phyloP scores from a whole-genome alignment of 2,329 filamentous ascomycete genomes.

The Pseudogymnoascus destructans region DNA sequence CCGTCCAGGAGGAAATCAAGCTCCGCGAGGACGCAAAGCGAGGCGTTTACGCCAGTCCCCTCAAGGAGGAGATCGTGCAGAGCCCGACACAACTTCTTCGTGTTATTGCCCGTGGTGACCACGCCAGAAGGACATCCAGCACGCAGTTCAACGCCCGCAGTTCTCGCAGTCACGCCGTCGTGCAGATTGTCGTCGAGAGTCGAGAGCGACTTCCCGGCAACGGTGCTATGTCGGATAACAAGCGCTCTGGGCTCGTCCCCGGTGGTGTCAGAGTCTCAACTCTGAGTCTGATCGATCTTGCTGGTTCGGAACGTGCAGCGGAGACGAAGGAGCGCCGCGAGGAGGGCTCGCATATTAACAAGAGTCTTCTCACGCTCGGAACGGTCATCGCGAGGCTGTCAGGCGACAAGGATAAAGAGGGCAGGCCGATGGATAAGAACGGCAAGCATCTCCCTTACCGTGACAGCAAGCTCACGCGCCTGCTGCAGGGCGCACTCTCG shows the following conservation, averaged over 20 bases:
- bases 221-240: slow-evolving; percentile 38
- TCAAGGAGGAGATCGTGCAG: slow-evolving; percentile 98
- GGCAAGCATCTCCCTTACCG: slow-evolving; percentile 89
- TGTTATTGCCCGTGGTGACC: slow-evolving; percentile 88
- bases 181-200: slow-evolving; percentile 97
- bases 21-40: slow-evolving; percentile 90
- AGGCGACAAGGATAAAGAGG: slow-evolving; percentile 71
- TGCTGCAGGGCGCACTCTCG: slow-evolving; percentile 83
- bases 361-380: slow-evolving; percentile 85
- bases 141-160: slow-evolving; percentile 96
- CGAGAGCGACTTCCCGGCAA: slow-evolving; percentile 61
- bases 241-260: slow-evolving; percentile 57
- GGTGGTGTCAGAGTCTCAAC: slow-evolving; percentile 93
- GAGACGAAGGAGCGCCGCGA: slow-evolving; percentile 88
- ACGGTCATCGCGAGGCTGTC: slow-evolving; percentile 93
- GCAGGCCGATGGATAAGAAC: slow-evolving; percentile 62
- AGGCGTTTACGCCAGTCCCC: slow-evolving; percentile 86
- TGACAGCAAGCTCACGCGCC: slow-evolving; percentile 89
- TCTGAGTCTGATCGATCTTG: slow-evolving; percentile 86
- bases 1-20: slow-evolving; percentile 85
- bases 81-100: slow-evolving; percentile 88
- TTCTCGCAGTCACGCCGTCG: slow-evolving; percentile 94
- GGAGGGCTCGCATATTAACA: slow-evolving; percentile 97
- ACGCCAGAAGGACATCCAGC: slow-evolving; percentile 78
- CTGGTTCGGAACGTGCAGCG: slow-evolving; percentile 89